Percentiles rank a stretch among this genome's conserved stretches.
phyloP scores from a whole-genome alignment of 495 filamentous ascomycete genomes.

The Friedmanniomyces endolithicus region DNA sequence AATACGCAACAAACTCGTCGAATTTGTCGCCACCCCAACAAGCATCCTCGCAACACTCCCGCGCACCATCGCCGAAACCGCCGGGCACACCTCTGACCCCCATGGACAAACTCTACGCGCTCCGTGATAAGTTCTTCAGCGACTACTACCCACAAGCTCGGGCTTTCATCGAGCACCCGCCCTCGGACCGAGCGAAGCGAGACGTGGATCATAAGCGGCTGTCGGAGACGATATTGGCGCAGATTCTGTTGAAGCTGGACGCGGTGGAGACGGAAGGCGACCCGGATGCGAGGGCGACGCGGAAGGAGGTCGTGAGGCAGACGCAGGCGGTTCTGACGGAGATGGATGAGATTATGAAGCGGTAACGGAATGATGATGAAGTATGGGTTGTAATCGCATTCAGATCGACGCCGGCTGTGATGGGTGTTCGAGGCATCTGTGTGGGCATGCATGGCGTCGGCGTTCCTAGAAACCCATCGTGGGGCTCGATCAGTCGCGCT shows the following conservation, averaged over 20 bases:
- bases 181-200: constrained; percentile 55
- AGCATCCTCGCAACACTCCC: constrained; percentile 29
- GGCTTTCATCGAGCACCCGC: constrained; percentile 52
- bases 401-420: not conserved
- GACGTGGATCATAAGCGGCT: constrained; percentile 69
- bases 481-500: not conserved
- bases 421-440: not conserved
- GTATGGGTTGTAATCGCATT: not conserved
- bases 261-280: constrained; percentile 63
- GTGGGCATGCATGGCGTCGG: not conserved
- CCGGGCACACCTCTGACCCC: constrained; percentile 38
- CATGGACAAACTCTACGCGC: constrained; percentile 55
- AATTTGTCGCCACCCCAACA: constrained; percentile 12
- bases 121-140: constrained; percentile 47
- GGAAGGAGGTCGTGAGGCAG: constrained; percentile 65
- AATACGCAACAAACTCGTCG: constrained; percentile 9
- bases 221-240: constrained; percentile 69
- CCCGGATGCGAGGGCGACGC: constrained; percentile 46
- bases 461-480: no score
- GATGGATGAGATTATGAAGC: constrained; percentile 41
- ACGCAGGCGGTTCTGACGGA: constrained; percentile 52
- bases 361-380: no score
- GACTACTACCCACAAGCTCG: constrained; percentile 51
- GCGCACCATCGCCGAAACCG: constrained; percentile 26
- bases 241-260: constrained; percentile 77